Evolutionary conservation across 805 yeast species (phyloP).

Genomic region (Naumovozyma baii): DNA sequence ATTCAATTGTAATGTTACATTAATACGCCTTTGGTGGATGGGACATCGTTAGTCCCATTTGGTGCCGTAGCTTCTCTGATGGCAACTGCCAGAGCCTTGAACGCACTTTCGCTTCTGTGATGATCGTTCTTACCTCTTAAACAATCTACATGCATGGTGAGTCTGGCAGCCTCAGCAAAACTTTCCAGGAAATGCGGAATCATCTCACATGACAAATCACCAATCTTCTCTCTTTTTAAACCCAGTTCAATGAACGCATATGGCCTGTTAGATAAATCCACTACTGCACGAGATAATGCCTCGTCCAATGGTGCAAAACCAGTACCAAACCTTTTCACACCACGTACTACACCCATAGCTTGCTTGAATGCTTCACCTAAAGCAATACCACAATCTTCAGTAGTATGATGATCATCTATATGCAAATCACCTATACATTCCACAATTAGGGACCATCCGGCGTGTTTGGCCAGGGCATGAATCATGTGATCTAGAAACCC

Average conservation of each 20-base stretch:
- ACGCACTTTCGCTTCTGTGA: conserved; percentile 92
- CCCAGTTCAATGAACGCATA: conserved; percentile 85
- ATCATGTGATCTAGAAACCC: conserved; percentile 97
- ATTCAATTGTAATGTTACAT: conserved; percentile 32
- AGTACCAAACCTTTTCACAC: conserved; percentile 84
- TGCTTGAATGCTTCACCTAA: conserved; percentile 80
- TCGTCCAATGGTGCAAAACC: conserved; percentile 97
- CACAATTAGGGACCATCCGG: conserved; percentile 88
- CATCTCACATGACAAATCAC: conserved; percentile 91
- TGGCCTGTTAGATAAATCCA: conserved; percentile 89
- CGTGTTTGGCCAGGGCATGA: conserved; percentile 91
- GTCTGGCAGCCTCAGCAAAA: conserved; percentile 84
- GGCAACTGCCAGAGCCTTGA: conserved; percentile 92
- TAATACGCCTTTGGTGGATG: conserved; percentile 92
- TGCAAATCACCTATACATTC: conserved; percentile 92
- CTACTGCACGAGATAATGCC: conserved; percentile 92
- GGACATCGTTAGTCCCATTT: conserved; percentile 85
- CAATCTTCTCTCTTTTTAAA: conserved; percentile 83
- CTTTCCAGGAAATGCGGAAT: conserved; percentile 94
- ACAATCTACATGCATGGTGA: conserved; percentile 92
- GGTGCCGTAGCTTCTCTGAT: conserved; percentile 72
- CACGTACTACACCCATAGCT: conserved; percentile 82
- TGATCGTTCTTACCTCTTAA: conserved; percentile 91
- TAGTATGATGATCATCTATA: conserved; percentile 94
- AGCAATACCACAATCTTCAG: conserved; percentile 93